Evolutionary conservation across 495 filamentous ascomycete genomes (phyloP).

Genomic region (Pyronema omphalodes): DNA sequence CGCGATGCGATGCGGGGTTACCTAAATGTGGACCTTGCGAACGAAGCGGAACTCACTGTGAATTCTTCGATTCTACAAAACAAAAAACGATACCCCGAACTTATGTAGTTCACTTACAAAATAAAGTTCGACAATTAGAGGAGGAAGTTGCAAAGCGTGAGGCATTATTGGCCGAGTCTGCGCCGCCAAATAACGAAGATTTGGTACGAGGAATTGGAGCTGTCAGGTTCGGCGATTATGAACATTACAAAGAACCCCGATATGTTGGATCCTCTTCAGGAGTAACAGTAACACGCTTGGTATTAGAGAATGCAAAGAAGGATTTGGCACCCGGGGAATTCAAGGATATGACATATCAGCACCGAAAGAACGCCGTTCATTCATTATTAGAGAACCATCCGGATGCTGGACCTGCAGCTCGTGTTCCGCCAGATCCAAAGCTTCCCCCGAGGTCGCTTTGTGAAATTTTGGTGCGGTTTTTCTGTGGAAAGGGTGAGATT

Average conservation of each 20-base stretch:
- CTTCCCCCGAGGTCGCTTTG: conserved; percentile 49
- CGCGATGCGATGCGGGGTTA: conserved; percentile 76
- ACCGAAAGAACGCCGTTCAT: conserved; percentile 22
- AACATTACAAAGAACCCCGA: conserved; percentile 43
- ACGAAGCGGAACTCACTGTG: conserved; percentile 69
- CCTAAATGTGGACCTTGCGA: conserved; percentile 87
- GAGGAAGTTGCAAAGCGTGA: conserved; percentile 45
- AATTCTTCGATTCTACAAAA: conserved; percentile 79
- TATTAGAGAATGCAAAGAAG: conserved; percentile 79
- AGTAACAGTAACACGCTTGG: conserved; percentile 76
- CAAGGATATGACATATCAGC: conserved; percentile 42
- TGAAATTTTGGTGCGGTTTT: conserved; percentile 58
- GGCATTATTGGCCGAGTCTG: conserved; percentile 40
- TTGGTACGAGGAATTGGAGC: conserved; percentile 67
- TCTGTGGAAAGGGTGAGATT: conserved; percentile 54
- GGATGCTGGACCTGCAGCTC: no score
- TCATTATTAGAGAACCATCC: not conserved
- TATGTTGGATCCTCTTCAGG: conserved; percentile 86
- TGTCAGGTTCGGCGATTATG: conserved; percentile 55
- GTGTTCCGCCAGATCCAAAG: conserved; percentile 33
- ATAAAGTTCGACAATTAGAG: conserved; percentile 60
- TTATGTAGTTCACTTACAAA: conserved; percentile 76
- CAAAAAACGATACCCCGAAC: conserved; percentile 56
- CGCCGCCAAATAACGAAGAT: conserved; percentile 52
- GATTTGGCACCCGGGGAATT: conserved; percentile 40